Base-by-base conservation (phyloP, 2,329 filamentous ascomycete genomes). In the Talaromyces sp. region DNA sequence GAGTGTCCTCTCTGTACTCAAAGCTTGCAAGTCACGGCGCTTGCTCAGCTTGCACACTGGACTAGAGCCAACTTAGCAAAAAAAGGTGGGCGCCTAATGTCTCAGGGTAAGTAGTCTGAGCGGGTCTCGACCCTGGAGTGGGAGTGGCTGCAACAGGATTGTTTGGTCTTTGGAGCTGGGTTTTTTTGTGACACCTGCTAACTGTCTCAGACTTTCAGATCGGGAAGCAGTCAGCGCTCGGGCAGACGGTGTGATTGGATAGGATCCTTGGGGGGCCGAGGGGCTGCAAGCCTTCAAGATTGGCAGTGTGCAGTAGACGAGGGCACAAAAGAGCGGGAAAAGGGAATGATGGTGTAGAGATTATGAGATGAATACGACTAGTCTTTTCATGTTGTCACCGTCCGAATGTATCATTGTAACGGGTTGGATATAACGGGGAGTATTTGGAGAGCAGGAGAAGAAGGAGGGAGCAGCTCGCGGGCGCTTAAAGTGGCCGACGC, bases 41-140 rank as follows among this genome's bases (percentile, higher is more conserved):
- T 63, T 63, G 61, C 49, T 54, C 47, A 54, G 60, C 27, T 13
- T 56, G 53, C 53, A 56, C 53, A 56, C 53, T 47, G 40, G 40
- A 34, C 58, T 25, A 34, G 45, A 54, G 34, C 22, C 29, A 54
- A 54, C 34, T 27, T 43, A 59, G 36, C 36, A 27, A 45, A 38
- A 43, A 59, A 51, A 25, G 31, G 61, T 47, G 61, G 61, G 61
- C 61, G 61, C 61, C 61, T 63, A 56, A 34, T 63, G 61, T 63
- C 61, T 63, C 61, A 63, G 51, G 61, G 59, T 61, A 34, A 53
- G 43, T 53, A 61, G 45, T 61, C 47, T 8, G 59, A 53, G 61
- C 61, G 61, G 61, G 61, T 63, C 61, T 63, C 51, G 61, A 38
- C 61, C 38, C 61, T 51, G 59, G 25, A 34, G 27, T 34, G 43